A percentile compares a stretch with the other conserved stretches of the same genome.
Conservation (phyloP, 2,329 filamentous ascomycete genomes). For the Clathrospora elynae region DNA sequence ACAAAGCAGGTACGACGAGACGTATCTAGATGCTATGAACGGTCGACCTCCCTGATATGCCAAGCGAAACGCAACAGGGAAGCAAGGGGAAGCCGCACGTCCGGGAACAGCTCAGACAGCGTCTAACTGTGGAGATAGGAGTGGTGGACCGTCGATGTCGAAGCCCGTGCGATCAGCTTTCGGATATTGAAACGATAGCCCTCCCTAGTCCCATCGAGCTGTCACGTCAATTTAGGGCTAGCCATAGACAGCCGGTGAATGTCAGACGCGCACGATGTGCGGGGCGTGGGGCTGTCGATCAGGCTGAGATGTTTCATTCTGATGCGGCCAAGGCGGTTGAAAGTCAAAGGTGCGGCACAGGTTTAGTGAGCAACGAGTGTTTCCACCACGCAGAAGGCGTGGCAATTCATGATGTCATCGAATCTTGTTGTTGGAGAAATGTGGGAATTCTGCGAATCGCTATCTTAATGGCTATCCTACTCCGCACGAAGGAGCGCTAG, state of each 20-base stretch:
- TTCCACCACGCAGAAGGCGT: conserved; percentile 1
- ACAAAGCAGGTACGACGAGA: not conserved
- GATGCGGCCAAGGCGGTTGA: too few relatives aligned
- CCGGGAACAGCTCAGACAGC: not conserved
- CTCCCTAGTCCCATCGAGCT: too few relatives aligned
- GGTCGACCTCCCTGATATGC: not conserved
- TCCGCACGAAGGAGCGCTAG: not conserved
- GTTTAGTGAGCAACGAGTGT: too few relatives aligned
- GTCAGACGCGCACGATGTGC: too few relatives aligned
- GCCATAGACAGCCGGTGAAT: too few relatives aligned
- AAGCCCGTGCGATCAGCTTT: too few relatives aligned
- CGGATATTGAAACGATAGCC: too few relatives aligned
- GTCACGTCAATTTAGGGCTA: too few relatives aligned
- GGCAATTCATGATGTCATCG: conserved; percentile 14
- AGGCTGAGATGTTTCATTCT: too few relatives aligned
- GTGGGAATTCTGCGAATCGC: not conserved
- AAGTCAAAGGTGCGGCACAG: too few relatives aligned
- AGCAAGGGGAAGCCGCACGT: not conserved
- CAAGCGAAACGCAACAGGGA: conserved; percentile 4
- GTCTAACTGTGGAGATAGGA: not conserved
- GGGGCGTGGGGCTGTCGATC: too few relatives aligned
- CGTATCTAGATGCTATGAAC: not conserved
- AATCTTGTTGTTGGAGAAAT: conserved; percentile 1
- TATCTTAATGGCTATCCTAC: conserved; percentile 1
- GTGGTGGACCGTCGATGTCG: not conserved